Evolutionary conservation across 305 asterid genomes (phyloP), one percentile per base, ranked within the genome.

Genomic region (Solanum hybrid): DNA sequence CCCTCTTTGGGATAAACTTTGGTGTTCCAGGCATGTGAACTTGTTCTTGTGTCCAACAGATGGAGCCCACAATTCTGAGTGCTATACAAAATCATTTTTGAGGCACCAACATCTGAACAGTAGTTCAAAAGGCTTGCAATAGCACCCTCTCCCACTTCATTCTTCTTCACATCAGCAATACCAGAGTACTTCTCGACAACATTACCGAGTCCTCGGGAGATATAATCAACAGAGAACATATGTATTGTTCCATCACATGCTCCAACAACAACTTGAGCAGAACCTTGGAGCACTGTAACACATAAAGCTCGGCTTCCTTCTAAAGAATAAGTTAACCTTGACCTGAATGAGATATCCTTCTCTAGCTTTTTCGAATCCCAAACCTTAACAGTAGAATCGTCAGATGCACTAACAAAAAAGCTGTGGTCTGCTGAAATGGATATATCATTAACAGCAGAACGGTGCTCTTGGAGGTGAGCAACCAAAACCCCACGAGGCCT

Each of bases 291-390:
- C 91, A 98, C 98, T 3, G 97, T 91, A 91, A 94, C 94, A 91
- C 99, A 98, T 91, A 96, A 93, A 78, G 98, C 99, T 91, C 98
- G 96, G 92, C 94, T 96, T 79, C 98, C 98, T 34, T 94, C 98
- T 86, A 98, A 90, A 36, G 99, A 95, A 92, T 96, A 98, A 75
- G 99, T 98, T 85, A 96, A 94, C 93, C 97, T 94, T 86, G 99
- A 98, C 91, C 99, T 92, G 92, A 98, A 98, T 75, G 99, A 98
- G 90, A 98, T 98, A 91, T 98, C 99, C 92, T 98, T 98, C 94
- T 98, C 99, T 91, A 96, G 95, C 95, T 94, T 98, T 95, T 95
- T 98, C 91, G 98, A 96, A 93, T 98, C 99, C 99, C 99, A 98
- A 89, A 98, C 91, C 95, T 95, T 98, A 51, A 98, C 98, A 64